Conservation (phyloP, 306 rosid genomes). For the Sphenostylis stenocarpa region DNA sequence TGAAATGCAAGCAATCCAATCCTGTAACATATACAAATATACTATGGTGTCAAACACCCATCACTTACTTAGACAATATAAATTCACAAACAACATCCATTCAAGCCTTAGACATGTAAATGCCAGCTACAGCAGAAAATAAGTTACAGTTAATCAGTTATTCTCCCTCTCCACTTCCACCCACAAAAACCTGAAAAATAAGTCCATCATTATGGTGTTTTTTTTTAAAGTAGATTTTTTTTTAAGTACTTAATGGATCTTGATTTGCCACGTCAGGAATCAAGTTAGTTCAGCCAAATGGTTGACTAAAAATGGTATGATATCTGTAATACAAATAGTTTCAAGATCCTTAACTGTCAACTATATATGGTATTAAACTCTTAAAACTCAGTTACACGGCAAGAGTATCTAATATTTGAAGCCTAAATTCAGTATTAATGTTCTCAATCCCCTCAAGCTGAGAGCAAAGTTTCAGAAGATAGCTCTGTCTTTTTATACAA, state of each 20-base stretch:
- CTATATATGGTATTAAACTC: background rate
- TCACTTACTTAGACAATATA: background rate
- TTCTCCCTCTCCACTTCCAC: conserved; percentile 1
- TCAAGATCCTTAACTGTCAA: background rate
- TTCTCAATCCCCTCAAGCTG: background rate
- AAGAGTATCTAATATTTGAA: background rate
- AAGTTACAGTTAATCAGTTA: background rate
- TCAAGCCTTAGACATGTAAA: background rate
- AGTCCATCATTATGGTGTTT: background rate
- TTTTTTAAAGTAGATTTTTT: background rate
- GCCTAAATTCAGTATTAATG: background rate
- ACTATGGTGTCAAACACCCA: conserved; percentile 31
- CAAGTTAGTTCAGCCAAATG: background rate
- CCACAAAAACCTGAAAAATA: background rate
- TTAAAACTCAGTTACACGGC: background rate
- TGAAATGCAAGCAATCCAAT: conserved; percentile 81
- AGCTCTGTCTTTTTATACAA: background rate
- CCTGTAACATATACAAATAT: conserved; percentile 54
- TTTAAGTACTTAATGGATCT: background rate
- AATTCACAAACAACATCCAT: conserved; percentile 18
- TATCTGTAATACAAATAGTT: background rate
- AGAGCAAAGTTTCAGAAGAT: background rate
- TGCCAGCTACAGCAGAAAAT: conserved; percentile 7
- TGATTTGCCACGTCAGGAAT: background rate
- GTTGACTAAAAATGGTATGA: conserved; percentile 9